Evolutionary conservation across 2,329 filamentous ascomycete genomes (phyloP), one percentile per base, ranked within the genome.

Genomic region (Arthrobotrys sinensis): DNA sequence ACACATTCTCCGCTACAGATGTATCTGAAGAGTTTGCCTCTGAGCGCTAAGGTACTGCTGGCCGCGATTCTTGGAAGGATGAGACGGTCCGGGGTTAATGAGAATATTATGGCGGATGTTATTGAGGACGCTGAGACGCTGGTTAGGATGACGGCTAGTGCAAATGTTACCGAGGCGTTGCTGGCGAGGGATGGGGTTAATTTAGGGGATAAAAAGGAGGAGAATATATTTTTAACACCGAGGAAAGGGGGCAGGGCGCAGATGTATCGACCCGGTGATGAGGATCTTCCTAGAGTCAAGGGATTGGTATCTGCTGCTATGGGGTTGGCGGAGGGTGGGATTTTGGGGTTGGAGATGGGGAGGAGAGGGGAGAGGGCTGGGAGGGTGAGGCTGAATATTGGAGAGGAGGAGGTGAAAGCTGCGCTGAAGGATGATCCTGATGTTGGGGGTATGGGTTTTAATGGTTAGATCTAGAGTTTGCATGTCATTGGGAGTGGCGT

Each of bases 1-100:
- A 98, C 95, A 0, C 94, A 92, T 3, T 97, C 93, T 71, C 96
- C 96, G 1, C 87, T 97, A 73, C 95, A 97, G 83, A 93, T 96
- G 83, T 94, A 94, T 82, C 88, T 99, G 40, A 92, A 93, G 62
- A 89, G 90, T 16, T 88, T 98, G 21, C 93, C 96, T 0, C 88
- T 97, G 48, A 89, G 91, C 28, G 91, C 91, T 11, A 97, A 97
- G 83, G 87, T 98, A 40, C 90, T 98, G 81, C 89, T 99, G 65
- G 91, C 93, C 1, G 93, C 94, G 5, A 86, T 99, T 14, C 85
- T 97, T 43, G 89, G 93, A 32, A 89, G 93, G 28, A 91, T 93
- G 40, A 90, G 94, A 77, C 88, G 95, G 67, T 96, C 92, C 0
- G 96, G 96, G 3, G 88, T 97, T 63, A 90, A 90, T 1, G 96